phyloP scores from a whole-genome alignment of 2,329 filamentous ascomycete species.

The Diaporthe longicolla region DNA sequence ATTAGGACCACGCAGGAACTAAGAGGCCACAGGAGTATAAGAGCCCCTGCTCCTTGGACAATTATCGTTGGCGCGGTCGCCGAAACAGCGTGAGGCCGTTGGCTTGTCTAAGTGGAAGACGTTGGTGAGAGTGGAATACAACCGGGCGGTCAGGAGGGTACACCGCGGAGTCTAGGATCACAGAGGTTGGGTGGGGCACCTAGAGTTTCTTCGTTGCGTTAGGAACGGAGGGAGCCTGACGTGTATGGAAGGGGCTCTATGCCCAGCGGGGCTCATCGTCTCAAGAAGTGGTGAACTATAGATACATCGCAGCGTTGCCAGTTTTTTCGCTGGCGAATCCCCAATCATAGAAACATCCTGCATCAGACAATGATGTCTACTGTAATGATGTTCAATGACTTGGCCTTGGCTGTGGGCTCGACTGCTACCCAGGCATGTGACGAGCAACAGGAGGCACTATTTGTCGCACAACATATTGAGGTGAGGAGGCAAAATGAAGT shows the following conservation, averaged over 20 bases:
- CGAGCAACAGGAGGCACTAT: not conserved
- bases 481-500: not conserved
- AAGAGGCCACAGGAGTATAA: not conserved
- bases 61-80: not conserved
- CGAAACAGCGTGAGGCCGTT: not conserved
- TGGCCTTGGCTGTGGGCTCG: not conserved
- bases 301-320: slow-evolving; percentile 6
- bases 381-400: not conserved
- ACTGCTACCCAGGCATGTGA: not conserved
- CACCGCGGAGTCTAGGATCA: not conserved
- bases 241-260: not conserved
- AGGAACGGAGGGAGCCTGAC: not conserved
- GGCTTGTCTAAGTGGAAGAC: not conserved
- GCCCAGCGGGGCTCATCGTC: not conserved
- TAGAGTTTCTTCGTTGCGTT: not conserved
- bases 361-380: not conserved
- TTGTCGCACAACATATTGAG: not conserved
- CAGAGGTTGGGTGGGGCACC: not conserved
- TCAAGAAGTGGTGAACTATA: slow-evolving; percentile 21
- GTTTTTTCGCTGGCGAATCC: not conserved
- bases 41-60: slow-evolving; percentile 8
- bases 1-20: not conserved
- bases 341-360: slow-evolving; percentile 18
- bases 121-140: slow-evolving; percentile 3
- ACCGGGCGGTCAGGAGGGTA: not conserved